A percentile compares a stretch with the other conserved stretches of the same genome.
These are phyloP conservation scores for Rhizopogon rudus DNA, from an alignment of 768 basidiomycete genomes.

Conservation along the genomic window DNA sequence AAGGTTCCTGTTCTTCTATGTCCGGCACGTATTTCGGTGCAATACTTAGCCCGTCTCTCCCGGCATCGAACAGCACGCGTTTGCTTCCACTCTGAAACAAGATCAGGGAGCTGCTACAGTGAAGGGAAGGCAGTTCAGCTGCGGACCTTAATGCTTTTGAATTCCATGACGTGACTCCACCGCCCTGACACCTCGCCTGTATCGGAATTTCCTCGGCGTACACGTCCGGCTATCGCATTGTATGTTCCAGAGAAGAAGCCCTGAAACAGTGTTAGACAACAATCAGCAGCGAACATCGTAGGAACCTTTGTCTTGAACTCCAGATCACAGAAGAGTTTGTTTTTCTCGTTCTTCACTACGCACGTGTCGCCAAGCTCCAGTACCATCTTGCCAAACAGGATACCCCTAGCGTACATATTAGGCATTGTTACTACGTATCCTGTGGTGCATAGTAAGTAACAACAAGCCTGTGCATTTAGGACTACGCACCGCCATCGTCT, in stretches of 20 bases:
- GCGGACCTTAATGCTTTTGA: slow-evolving; percentile 62
- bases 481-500: slow-evolving; percentile 75
- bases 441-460: slow-evolving; percentile 21
- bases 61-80: slow-evolving; percentile 80
- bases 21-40: slow-evolving; percentile 82
- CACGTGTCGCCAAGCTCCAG: slow-evolving; percentile 92
- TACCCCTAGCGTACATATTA: slow-evolving; percentile 92
- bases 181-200: slow-evolving; percentile 85
- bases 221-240: slow-evolving; percentile 81
- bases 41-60: slow-evolving; percentile 66
- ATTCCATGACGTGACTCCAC: slow-evolving; percentile 91
- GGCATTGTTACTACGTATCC: slow-evolving; percentile 94
- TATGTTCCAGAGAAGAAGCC: slow-evolving; percentile 98
- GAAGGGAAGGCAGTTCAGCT: not conserved
- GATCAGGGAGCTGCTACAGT: not conserved
- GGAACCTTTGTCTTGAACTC: slow-evolving; percentile 96
- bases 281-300: not conserved
- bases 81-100: slow-evolving; percentile 53
- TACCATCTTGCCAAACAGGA: slow-evolving; percentile 91
- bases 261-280: slow-evolving; percentile 28
- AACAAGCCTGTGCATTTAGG: slow-evolving; percentile 5
- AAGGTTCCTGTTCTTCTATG: slow-evolving; percentile 81
- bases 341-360: slow-evolving; percentile 76
- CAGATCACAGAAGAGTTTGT: slow-evolving; percentile 70
- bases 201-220: slow-evolving; percentile 59